Evolutionary conservation across 2,329 filamentous ascomycete species (phyloP).

Genomic region (Furcasterigmium furcatum): DNA sequence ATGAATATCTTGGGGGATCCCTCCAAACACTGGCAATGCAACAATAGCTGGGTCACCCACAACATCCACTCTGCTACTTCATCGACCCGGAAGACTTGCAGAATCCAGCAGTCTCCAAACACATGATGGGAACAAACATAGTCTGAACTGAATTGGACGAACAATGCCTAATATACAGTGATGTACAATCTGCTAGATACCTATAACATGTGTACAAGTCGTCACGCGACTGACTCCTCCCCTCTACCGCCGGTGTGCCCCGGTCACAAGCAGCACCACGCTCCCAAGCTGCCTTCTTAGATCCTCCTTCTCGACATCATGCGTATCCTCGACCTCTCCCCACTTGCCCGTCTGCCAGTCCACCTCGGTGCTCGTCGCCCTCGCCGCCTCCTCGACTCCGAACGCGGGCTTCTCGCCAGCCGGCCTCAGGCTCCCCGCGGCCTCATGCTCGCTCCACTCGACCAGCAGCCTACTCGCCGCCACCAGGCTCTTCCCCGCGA

Average conservation of each 20-base stretch:
- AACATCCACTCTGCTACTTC: too few relatives aligned
- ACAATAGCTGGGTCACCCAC: too few relatives aligned
- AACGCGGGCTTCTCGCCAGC: constrained; percentile 44
- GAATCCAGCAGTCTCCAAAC: too few relatives aligned
- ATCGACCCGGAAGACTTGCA: too few relatives aligned
- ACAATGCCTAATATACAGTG: not conserved
- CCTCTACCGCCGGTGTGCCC: constrained; percentile 21
- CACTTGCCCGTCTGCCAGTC: constrained; percentile 86
- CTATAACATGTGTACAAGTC: not conserved
- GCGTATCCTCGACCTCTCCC: constrained; percentile 97
- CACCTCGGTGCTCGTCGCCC: constrained; percentile 78
- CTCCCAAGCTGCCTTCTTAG: constrained; percentile 83
- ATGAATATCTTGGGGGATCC: too few relatives aligned
- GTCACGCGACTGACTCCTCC: too few relatives aligned
- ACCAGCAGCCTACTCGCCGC: constrained; percentile 72
- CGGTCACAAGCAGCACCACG: constrained; percentile 76
- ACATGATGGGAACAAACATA: too few relatives aligned
- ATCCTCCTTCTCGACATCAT: constrained; percentile 94
- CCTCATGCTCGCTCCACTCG: constrained; percentile 81
- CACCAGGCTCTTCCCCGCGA: constrained; percentile 85
- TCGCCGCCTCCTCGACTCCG: constrained; percentile 78
- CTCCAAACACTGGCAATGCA: too few relatives aligned
- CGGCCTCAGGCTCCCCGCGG: constrained; percentile 36
- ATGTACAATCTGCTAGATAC: not conserved
- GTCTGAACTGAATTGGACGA: too few relatives aligned